These are phyloP conservation scores for Vickermania spadyakhi DNA, from an alignment of 208 protist genomes.

Conservation along the genomic window DNA sequence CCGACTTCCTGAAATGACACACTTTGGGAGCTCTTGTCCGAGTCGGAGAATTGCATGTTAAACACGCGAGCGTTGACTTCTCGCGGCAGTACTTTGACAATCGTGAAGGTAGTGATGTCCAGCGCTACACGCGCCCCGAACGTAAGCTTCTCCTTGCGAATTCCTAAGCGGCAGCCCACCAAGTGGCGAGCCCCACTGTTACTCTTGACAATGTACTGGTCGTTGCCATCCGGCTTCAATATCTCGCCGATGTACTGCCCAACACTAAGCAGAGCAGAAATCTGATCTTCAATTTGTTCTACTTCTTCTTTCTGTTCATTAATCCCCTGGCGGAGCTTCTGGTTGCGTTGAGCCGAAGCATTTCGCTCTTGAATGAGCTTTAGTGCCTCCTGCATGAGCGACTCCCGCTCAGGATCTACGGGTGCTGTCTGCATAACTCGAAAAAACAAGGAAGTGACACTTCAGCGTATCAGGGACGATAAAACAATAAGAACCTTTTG, in stretches of 20 bases:
- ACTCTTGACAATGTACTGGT: slow-evolving; percentile 98
- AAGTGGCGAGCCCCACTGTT: slow-evolving; percentile 98
- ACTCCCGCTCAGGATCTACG: slow-evolving; percentile 49
- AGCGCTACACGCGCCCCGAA: slow-evolving; percentile 96
- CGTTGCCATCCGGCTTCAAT: slow-evolving; percentile 91
- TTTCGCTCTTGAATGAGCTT: slow-evolving; percentile 51
- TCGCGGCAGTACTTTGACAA: slow-evolving; percentile 97
- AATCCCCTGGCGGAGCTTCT: slow-evolving; percentile 26
- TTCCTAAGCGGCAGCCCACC: slow-evolving; percentile 94
- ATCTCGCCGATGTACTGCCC: slow-evolving; percentile 99
- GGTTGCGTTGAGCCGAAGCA: slow-evolving; percentile 38
- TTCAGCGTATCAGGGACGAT: too few relatives aligned
- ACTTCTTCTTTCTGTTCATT: slow-evolving; percentile 82
- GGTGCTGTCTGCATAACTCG: slow-evolving; percentile 59
- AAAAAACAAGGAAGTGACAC: too few relatives aligned
- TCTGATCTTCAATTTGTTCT: slow-evolving; percentile 95
- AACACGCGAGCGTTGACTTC: slow-evolving; percentile 99
- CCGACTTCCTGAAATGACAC: slow-evolving; percentile 96
- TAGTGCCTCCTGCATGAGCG: slow-evolving; percentile 38
- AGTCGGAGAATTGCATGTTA: slow-evolving; percentile 97
- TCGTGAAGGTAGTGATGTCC: slow-evolving; percentile 99
- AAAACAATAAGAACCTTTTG: too few relatives aligned
- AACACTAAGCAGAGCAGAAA: slow-evolving; percentile 97
- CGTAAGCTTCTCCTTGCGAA: slow-evolving; percentile 93
- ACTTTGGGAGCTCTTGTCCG: slow-evolving; percentile 71